phyloP scores from a whole-genome alignment of 768 basidiomycete genomes.

The Tephrocybe sp. region DNA sequence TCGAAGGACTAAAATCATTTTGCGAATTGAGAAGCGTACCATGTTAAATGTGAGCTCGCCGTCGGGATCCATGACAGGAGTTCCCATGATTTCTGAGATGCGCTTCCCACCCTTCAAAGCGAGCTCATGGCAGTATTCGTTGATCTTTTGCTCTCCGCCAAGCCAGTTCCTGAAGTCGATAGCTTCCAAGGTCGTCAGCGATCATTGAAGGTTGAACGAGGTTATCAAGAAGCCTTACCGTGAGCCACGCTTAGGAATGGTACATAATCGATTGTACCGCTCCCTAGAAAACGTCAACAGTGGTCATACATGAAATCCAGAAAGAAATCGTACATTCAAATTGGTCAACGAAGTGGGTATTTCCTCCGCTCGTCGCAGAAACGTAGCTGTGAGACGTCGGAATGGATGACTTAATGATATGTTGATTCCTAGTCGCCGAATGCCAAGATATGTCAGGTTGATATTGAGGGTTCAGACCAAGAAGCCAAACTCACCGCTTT shows the following conservation, averaged over 20 bases:
- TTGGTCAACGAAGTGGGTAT: slow-evolving; percentile 39
- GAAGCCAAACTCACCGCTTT: slow-evolving; percentile 29
- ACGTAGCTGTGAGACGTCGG: slow-evolving; percentile 53
- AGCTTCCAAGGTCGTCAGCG: slow-evolving; percentile 36
- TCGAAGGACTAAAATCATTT: background rate
- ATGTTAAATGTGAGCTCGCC: slow-evolving; percentile 70
- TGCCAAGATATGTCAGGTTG: background rate
- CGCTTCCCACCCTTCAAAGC: slow-evolving; percentile 65
- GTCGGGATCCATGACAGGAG: slow-evolving; percentile 58
- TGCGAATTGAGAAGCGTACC: slow-evolving; percentile 38
- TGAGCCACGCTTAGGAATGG: slow-evolving; percentile 46
- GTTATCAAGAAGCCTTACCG: slow-evolving; percentile 32
- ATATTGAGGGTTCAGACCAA: background rate
- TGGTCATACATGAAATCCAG: background rate
- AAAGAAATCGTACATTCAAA: slow-evolving; percentile 31
- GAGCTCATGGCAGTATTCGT: slow-evolving; percentile 68
- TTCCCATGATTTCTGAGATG: slow-evolving; percentile 64
- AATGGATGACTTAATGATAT: slow-evolving; percentile 55
- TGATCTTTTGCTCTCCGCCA: slow-evolving; percentile 79
- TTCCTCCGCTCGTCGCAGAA: slow-evolving; percentile 35
- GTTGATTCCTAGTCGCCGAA: slow-evolving; percentile 49
- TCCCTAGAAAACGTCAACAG: slow-evolving; percentile 36
- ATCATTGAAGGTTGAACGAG: background rate
- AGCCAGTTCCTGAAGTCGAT: slow-evolving; percentile 75
- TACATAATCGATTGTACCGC: slow-evolving; percentile 50